phyloP scores from a whole-genome alignment of 2,329 filamentous ascomycete species.

The Aspergillus sp. region DNA sequence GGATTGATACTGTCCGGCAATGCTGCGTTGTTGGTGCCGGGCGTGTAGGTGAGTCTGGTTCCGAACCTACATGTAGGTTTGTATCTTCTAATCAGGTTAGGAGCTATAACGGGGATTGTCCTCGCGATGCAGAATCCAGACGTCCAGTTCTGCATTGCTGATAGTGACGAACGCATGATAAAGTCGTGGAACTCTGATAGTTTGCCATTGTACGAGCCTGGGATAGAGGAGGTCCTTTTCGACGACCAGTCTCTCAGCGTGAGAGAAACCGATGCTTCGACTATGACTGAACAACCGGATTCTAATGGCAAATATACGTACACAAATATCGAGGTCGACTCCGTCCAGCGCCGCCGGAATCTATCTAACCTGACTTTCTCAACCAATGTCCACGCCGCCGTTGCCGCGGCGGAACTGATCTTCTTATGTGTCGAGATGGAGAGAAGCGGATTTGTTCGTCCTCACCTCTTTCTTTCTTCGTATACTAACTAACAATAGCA shows the following conservation, averaged over 20 bases:
- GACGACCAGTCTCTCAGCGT: slow-evolving; percentile 9
- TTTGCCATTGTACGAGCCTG: slow-evolving; percentile 27
- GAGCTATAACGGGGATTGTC: slow-evolving; percentile 24
- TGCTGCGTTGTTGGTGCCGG: slow-evolving; percentile 28
- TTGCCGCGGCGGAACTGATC: slow-evolving; percentile 19
- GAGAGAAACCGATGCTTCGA: not conserved
- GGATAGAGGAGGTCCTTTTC: slow-evolving; percentile 24
- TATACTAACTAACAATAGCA: not conserved
- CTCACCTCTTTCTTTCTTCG: not conserved
- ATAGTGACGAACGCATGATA: slow-evolving; percentile 23
- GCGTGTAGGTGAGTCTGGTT: slow-evolving; percentile 21
- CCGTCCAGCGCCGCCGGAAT: slow-evolving; percentile 1
- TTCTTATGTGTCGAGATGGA: slow-evolving; percentile 18
- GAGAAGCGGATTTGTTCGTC: not conserved
- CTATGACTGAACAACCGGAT: not conserved
- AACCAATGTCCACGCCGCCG: slow-evolving; percentile 15
- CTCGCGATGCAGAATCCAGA: slow-evolving; percentile 28
- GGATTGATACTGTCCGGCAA: slow-evolving; percentile 17
- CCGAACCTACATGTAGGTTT: too few relatives aligned
- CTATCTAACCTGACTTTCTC: slow-evolving; percentile 21
- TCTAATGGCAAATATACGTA: too few relatives aligned
- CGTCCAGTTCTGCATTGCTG: slow-evolving; percentile 27
- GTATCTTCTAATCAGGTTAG: not conserved
- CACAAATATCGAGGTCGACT: not conserved
- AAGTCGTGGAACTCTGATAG: slow-evolving; percentile 28